Evolutionary conservation across 306 rosid genomes (phyloP), one percentile per base, ranked within the genome.

Genomic region (Cucurbita maxima): DNA sequence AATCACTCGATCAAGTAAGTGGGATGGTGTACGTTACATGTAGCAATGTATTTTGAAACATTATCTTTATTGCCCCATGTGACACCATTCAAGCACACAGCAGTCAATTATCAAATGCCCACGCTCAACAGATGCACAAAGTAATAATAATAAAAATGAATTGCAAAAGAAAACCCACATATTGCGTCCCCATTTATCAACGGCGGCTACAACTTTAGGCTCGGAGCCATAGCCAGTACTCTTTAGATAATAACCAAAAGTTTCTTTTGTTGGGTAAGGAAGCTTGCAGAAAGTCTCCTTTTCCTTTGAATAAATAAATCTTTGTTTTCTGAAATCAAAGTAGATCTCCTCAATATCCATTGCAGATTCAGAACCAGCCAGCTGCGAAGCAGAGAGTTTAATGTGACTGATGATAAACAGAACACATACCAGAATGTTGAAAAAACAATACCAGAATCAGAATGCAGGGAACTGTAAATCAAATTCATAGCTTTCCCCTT

Each of bases 131-230:
- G 20, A 70, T 58, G 79, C 58, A 61, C 76, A 16, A 48, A 9
- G 25, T 19, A 43, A 19, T 43, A 44, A 22, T 48, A 54, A 10
- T 53, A 51, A 52, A 70, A 18, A 41, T 8, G 57, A 58, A 75
- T 15, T 61, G 53, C 74, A 76, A 61, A 79, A 62, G 62, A 82
- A 64, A 84, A 91, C 96, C 75, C 83, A 95, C 99, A 84, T 86
- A 75, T 91, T 95, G 78, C 96, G 91, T 53, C 96, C 99, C 97
- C 99, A 95, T 84, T 88, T 95, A 79, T 91, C 96, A 57, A 84
- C 81, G 58, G 99, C 96, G 77, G 89, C 81, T 74, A 75, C 79
- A 76, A 89, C 84, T 84, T 95, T 95, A 56, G 97, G 85, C 73
- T 95, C 97, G 10, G 97, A 83, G 12, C 99, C 97, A 77, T 95